Evolutionary conservation across 495 filamentous ascomycete species (phyloP).

Genomic region (Penicillium tannophilum): DNA sequence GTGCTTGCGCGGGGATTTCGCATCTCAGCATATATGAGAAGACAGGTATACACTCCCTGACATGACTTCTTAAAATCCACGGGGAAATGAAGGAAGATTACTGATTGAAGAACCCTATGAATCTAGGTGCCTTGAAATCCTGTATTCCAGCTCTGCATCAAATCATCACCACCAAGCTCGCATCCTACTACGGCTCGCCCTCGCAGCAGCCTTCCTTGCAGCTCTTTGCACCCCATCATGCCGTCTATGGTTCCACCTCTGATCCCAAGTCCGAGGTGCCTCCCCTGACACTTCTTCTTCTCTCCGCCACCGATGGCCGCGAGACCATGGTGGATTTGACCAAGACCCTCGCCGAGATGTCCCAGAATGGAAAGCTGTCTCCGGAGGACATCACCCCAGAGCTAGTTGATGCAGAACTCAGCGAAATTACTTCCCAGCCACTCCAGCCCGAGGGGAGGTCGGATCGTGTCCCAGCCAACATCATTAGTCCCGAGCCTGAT

Average conservation of each 20-base stretch:
- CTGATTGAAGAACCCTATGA: neutral
- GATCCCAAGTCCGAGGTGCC: constrained; percentile 27
- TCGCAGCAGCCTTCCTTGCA: constrained; percentile 65
- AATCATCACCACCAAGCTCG: constrained; percentile 70
- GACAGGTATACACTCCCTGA: constrained; percentile 60
- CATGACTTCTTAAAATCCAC: neutral
- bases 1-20: constrained; percentile 80
- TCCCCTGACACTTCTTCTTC: constrained; percentile 79
- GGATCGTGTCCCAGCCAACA: constrained; percentile 1
- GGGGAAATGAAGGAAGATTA: neutral
- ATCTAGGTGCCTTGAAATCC: constrained; percentile 77
- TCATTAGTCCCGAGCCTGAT: constrained; percentile 71
- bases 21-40: constrained; percentile 88
- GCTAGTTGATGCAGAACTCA: constrained; percentile 87
- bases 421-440: constrained; percentile 53
- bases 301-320: constrained; percentile 85
- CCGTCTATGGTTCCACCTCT: constrained; percentile 30
- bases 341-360: constrained; percentile 92
- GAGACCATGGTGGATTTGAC: constrained; percentile 94
- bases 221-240: constrained; percentile 73
- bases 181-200: constrained; percentile 74
- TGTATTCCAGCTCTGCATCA: constrained; percentile 78
- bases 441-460: constrained; percentile 19
- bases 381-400: constrained; percentile 78
- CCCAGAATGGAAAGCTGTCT: constrained; percentile 80